These are phyloP conservation scores for Panaeolus cyanescens DNA, from an alignment of 768 basidiomycete genomes.

Conservation along the genomic window DNA sequence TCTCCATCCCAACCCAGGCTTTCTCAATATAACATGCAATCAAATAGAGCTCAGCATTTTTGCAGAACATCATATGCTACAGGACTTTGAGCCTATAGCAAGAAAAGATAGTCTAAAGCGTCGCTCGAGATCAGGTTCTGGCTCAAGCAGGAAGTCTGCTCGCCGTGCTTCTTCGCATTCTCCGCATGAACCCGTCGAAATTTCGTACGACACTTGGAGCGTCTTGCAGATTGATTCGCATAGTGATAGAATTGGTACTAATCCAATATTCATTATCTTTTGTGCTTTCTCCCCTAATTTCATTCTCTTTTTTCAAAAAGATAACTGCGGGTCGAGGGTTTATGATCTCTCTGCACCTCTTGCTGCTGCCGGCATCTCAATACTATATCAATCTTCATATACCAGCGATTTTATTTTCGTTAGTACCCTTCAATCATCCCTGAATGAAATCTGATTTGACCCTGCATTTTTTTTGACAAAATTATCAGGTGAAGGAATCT, in stretches of 20 bases:
- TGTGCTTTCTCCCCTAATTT: constrained; percentile 1
- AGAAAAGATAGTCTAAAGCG: constrained; percentile 53
- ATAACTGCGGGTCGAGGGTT: constrained; percentile 71
- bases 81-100: constrained; percentile 64
- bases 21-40: constrained; percentile 78
- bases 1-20: constrained; percentile 63
- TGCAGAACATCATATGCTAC: constrained; percentile 56
- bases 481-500: constrained; percentile 75
- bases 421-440: constrained; percentile 24
- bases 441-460: constrained; percentile 11
- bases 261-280: constrained; percentile 5
- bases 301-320: constrained; percentile 30
- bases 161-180: constrained; percentile 11
- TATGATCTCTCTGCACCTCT: constrained; percentile 77
- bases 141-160: constrained; percentile 25
- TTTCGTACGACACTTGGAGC: constrained; percentile 75
- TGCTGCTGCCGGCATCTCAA: constrained; percentile 77
- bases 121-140: constrained; percentile 42
- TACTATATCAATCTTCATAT: constrained; percentile 82
- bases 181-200: constrained; percentile 56
- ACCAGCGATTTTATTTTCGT: constrained; percentile 85
- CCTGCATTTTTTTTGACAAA: constrained; percentile 6
- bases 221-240: constrained; percentile 84
- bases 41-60: constrained; percentile 79
- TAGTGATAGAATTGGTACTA: constrained; percentile 65